Base-by-base conservation (phyloP, 2,329 filamentous ascomycete genomes). In the Talaromyces piceae region DNA sequence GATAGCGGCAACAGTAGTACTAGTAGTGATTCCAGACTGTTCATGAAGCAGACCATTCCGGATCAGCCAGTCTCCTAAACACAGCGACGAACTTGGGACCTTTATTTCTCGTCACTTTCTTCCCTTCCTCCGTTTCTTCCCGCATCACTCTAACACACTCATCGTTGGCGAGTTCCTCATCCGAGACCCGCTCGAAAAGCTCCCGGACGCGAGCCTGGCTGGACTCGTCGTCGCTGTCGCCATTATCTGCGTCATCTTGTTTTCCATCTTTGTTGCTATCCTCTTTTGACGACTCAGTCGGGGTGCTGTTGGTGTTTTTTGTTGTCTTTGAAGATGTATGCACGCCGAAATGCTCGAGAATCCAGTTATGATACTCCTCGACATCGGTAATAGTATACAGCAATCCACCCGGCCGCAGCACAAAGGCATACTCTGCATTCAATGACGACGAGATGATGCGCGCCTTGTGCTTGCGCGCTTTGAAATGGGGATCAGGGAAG, bases 401-500 rank as follows among this genome's bases (percentile, higher is more conserved):
- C 45, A 91, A 80, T 2, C 93, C 94, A 0, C 90, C 90, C 0
- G 91, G 90, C 37, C 78, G 77, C 56, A 97, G 65, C 8, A 87
- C 88, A 66, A 87, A 97, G 0, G 93, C 93, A 65, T 98, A 98
- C 70, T 98, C 93, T 0, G 90, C 88, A 63, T 88, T 91, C 49
- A 98, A 75, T 12, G 89, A 90, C 41, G 86, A 80, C 20, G 88
- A 93, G 2, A 98, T 88, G 61, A 98, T 98, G 33, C 93, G 79
- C 33, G 91, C 91, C 72, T 98, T 98, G 75, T 97, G 93, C 71
- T 98, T 98, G 56, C 91, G 81, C 11, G 88, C 83, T 72, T 98
- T 98, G 77, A 98, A 98, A 71, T 98, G 93, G 53, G 93, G 93
- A 64, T 98, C 93, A 0, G 93, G 93, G 66, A 98, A 98, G 75